Conservation (phyloP, 176 grass and related monocot species). For the Triticum dicoccoides region DNA sequence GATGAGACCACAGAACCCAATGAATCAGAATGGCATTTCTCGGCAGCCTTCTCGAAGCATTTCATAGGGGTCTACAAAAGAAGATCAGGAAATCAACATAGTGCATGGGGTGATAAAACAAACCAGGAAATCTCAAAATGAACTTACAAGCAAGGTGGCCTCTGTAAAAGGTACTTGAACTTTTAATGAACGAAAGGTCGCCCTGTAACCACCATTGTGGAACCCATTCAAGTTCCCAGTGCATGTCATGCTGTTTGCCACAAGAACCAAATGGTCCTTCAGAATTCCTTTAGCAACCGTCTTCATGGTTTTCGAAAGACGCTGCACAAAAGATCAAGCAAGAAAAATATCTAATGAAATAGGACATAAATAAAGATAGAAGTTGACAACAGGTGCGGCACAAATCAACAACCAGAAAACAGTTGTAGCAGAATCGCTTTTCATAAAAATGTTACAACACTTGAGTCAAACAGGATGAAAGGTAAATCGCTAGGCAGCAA, state of each 20-base stretch:
- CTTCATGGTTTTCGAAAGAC: slow-evolving; percentile 62
- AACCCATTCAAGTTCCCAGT: slow-evolving; percentile 88
- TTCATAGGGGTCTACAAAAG: slow-evolving; percentile 92
- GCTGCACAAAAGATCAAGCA: slow-evolving; percentile 54
- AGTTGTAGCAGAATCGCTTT: not conserved
- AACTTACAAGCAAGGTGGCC: slow-evolving; percentile 92
- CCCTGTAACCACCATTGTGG: slow-evolving; percentile 74
- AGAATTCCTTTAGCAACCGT: slow-evolving; percentile 78
- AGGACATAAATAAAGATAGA: not conserved
- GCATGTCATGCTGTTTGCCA: slow-evolving; percentile 89
- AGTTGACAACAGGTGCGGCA: not conserved
- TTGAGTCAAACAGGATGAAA: not conserved
- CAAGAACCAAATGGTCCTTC: slow-evolving; percentile 85
- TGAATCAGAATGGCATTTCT: slow-evolving; percentile 89
- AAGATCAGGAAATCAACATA: slow-evolving; percentile 14
- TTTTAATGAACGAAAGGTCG: slow-evolving; percentile 86
- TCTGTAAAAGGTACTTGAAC: slow-evolving; percentile 97
- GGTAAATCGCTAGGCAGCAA: not conserved
- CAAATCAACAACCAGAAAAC: not conserved
- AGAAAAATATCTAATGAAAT: not conserved
- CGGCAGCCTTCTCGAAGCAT: slow-evolving; percentile 92
- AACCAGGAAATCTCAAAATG: slow-evolving; percentile 1
- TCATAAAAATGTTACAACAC: slow-evolving; percentile 5
- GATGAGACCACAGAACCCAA: slow-evolving; percentile 83
- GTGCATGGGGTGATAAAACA: slow-evolving; percentile 25